Base-by-base conservation (phyloP, 345 rosid genomes). In the Physaria fendleri region DNA sequence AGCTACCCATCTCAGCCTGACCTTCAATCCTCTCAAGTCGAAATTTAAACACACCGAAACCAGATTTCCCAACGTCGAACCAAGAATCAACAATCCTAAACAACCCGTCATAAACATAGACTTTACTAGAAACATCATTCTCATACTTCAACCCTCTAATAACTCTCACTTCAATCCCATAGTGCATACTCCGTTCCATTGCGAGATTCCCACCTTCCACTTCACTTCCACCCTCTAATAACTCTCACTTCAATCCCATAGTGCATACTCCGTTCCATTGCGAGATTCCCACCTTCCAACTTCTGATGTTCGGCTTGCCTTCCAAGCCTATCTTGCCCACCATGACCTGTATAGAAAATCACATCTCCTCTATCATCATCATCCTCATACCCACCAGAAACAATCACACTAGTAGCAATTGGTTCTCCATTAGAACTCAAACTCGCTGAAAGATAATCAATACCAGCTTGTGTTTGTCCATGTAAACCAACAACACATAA, bases 161-260 rank as follows among this genome's bases (percentile, higher is more conserved):
- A 15, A 89, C 97, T 58, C 94, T 78, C n/a, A 89, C 79, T 68
- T 82, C 91, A 40, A 88, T 81, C 56, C 91, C 90, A 53, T 88
- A 78, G 46, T 72, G 78, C 96, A 82, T 83, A 64, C 95, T 88
- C 74, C 90, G 74, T 55, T 88, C 90, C 82, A 87, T 44, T 2
- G 88, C 98, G 30, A 82, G 81, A 71, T 90, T 90, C 62, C 97
- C 97, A 30, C 96, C 94, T 72, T 88, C 91, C 14, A 92, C n/a
- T n/a, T n/a, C n/a, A n/a, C n/a, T n/a, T n/a, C n/a, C n/a, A n/a
- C n/a, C n/a, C n/a, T n/a, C n/a, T n/a, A n/a, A n/a, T 85, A 15
- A 89, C 97, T 58, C 94, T 78, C n/a, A 89, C 79, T 68, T 82
- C 91, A 40, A 88, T 81, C 56, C 91, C 90, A 53, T 88, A 78